Base-by-base conservation (phyloP, 768 basidiomycete genomes). In the Suillus luteus region DNA sequence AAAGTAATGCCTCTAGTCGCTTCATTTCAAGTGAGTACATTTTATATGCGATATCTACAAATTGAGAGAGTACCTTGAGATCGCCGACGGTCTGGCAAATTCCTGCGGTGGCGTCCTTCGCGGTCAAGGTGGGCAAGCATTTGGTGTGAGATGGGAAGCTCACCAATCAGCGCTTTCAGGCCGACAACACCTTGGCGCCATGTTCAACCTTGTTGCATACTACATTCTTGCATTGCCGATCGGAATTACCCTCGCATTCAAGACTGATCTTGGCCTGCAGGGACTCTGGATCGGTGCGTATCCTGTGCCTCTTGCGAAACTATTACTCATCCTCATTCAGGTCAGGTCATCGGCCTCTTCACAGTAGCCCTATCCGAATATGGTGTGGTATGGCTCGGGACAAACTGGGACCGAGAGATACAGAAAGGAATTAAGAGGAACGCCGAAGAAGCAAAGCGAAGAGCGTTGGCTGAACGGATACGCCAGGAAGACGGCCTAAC, bases 321-420 rank as follows among this genome's bases (percentile, higher is more conserved):
- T 46, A 71, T 79, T 22, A 5, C 60, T 31, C 40, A 48, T 63
- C 37, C 57, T 22, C 40, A 38, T 62, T 46, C 65, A 87, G 90
- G 90, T 27, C 91, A 92, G 72, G 89, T 90, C 37, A 78, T 91
- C 27, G 91, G 86, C 0, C 76, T 93, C 6, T 89, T 90, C 69
- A 79, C 85, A 2, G 88, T 92, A n/a, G 90, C 88, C 1, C 66
- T 88, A 15, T 82, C 86, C 24, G 90, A 91, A 74, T 90, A 90
- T 62, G 74, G 69, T 6, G 85, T 86, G 10, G 86, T 91, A 8
- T 83, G 83, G 77, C 72, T 82, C 19, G 80, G 79, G 1, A 85
- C 83, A 14, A 68, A 83, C 61, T 85, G 83, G 83, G 78, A 83
- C 31, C 70, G 73, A 33, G 83, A 84, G 64, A 69, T 85, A 17